These are phyloP conservation scores for Saururus chinensis DNA, from an alignment of 164 flowering plant species.

Conservation along the genomic window DNA sequence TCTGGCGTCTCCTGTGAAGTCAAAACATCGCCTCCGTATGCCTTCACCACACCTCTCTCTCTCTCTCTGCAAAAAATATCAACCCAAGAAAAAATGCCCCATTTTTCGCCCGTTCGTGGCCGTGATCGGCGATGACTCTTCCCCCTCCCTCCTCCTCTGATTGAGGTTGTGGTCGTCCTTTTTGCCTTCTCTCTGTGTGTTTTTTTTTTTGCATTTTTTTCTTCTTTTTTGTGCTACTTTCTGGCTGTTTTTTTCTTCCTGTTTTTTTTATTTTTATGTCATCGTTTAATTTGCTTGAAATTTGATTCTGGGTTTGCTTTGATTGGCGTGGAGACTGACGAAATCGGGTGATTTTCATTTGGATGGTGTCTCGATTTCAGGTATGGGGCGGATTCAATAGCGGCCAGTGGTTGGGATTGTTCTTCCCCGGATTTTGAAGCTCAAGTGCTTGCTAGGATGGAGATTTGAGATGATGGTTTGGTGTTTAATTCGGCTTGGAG, in stretches of 20 bases:
- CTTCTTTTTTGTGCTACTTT: background rate
- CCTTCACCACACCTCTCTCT: too few relatives aligned
- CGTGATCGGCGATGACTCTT: too few relatives aligned
- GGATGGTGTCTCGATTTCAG: too few relatives aligned
- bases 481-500: background rate
- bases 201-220: too few relatives aligned
- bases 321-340: background rate
- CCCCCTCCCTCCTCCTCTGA: background rate
- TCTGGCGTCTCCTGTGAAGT: background rate
- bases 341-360: background rate
- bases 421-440: background rate
- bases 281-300: too few relatives aligned
- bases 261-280: too few relatives aligned
- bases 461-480: background rate
- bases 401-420: background rate
- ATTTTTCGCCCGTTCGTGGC: background rate
- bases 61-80: background rate
- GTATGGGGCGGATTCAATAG: background rate
- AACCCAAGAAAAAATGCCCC: background rate
- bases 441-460: background rate
- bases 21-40: background rate
- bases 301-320: too few relatives aligned
- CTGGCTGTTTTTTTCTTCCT: background rate
- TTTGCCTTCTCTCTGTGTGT: too few relatives aligned
- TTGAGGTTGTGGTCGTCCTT: background rate